phyloP scores from a whole-genome alignment of 1,284 basidiomycete species.

The Flammula alnicola region DNA sequence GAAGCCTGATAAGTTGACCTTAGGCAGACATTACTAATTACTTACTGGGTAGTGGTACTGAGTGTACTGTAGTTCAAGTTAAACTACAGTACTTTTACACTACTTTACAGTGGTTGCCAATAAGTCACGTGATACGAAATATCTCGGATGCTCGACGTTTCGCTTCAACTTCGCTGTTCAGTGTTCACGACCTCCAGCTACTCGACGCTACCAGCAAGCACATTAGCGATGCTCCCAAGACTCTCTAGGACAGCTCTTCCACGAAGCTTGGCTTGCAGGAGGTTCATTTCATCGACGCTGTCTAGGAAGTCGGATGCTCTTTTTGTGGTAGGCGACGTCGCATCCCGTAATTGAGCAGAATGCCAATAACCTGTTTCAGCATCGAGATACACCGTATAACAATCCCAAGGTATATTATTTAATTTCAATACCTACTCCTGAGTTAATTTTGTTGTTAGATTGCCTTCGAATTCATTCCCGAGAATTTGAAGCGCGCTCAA shows the following conservation, averaged over 20 bases:
- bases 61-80: too few relatives aligned
- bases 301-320: conserved; percentile 59
- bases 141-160: conserved; percentile 7
- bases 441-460: conserved; percentile 55
- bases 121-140: conserved; percentile 16
- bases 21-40: too few relatives aligned
- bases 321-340: conserved; percentile 53
- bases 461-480: conserved; percentile 84
- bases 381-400: conserved; percentile 93
- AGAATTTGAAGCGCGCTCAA: conserved; percentile 85
- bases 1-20: too few relatives aligned
- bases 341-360: conserved; percentile 1
- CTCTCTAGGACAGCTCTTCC: conserved; percentile 36
- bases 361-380: conserved; percentile 51
- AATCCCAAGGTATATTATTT: conserved; percentile 70
- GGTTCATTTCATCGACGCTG: conserved; percentile 50
- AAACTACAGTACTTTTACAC: not conserved
- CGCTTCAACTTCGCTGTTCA: conserved; percentile 16
- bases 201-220: too few relatives aligned
- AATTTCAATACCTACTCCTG: not conserved
- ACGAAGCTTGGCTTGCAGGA: conserved; percentile 30
- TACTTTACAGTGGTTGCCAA: not conserved
- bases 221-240: conserved; percentile 36
- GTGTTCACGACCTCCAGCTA: too few relatives aligned
- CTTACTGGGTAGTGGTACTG: too few relatives aligned